Evolutionary conservation across 495 filamentous ascomycete genomes (phyloP), one percentile per base, ranked within the genome.

Genomic region (Penicillium paxilli): DNA sequence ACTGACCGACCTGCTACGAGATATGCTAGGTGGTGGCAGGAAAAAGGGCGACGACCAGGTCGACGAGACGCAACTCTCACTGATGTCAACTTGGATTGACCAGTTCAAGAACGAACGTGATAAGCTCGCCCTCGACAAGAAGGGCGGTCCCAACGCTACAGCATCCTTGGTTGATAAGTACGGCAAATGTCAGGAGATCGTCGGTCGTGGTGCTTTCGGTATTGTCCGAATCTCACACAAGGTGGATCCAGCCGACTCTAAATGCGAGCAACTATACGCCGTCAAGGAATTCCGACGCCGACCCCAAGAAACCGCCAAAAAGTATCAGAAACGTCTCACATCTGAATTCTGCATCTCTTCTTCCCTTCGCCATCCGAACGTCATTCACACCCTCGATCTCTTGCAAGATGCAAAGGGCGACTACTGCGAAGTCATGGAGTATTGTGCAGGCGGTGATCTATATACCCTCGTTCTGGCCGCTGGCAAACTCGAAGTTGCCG

Each of bases 351-450:
- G 95, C 73, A 98, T 99, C 60, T 97, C 93, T 2, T 97, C 94
- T 0, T 95, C 92, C 17, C 80, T 99, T 17, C 89, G 91, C 41
- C 94, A 99, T 66, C 94, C 93, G 9, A 99, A 99, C 68, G 91
- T 99, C 60, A 99, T 99, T 62, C 93, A 97, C 74, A 98, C 94
- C 0, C 82, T 99, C 30, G 94, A 99, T 65, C 83, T 99, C 16
- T 75, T 99, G 23, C 88, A 95, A 71, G 94, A 98, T 66, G 84
- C 92, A 48, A 99, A 98, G 72, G 94, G 95, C 52, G 92, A 97
- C 69, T 98, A 94, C 73, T 99, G 94, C 76, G 94, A 99, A 72
- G 94, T 98, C 24, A 99, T 99, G 94, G 94, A 99, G 71, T 99
- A 92, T 70, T 98, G 95, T 65, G 91, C 92, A 26, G 94, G 94